Evolutionary conservation across 345 rosid genomes (phyloP).

Genomic region (Lagerstroemia speciosa): DNA sequence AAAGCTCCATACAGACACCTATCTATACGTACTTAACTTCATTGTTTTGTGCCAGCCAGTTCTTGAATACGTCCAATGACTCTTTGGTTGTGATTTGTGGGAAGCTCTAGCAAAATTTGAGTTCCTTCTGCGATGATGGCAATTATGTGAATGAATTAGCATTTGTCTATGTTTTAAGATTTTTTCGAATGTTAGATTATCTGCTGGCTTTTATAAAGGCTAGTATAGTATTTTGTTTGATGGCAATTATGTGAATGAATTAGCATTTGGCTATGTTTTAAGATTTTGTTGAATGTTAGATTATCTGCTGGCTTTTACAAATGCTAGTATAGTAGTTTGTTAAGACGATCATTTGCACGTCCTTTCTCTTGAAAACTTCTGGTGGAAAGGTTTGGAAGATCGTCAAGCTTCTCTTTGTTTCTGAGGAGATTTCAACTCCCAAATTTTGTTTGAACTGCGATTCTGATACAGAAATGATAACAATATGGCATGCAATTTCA

Average conservation of each 20-base stretch:
- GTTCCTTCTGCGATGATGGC: no score
- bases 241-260: not conserved
- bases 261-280: not conserved
- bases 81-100: not conserved
- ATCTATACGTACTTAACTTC: not conserved
- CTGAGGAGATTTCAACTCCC: not conserved
- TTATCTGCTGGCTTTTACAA: not conserved
- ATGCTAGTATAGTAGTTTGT: not conserved
- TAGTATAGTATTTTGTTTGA: not conserved
- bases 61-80: not conserved
- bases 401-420: not conserved
- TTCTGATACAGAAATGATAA: not conserved
- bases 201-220: not conserved
- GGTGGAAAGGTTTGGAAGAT: not conserved
- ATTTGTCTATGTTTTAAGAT: not conserved
- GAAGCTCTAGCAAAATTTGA: no score
- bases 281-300: not conserved
- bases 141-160: not conserved
- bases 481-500: not conserved
- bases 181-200: not conserved
- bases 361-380: not conserved
- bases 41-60: not conserved
- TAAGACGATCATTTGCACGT: not conserved
- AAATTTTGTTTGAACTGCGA: not conserved
- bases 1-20: not conserved